Conservation (phyloP, 306 rosid species). For the Vigna reflexopilosa region DNA sequence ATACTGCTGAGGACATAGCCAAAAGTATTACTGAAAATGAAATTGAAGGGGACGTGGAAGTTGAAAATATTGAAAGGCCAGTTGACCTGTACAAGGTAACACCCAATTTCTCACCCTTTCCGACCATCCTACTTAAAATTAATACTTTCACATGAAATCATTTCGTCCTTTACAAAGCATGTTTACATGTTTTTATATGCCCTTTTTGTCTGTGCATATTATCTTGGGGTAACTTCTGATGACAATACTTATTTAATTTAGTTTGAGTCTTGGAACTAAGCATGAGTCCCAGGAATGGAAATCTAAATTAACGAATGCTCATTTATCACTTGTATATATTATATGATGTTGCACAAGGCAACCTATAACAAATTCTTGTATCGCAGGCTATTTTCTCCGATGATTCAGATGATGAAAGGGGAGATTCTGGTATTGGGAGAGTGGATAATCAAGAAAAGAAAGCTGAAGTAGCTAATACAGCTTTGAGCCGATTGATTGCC, state of each 20-base stretch:
- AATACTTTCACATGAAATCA: conserved; percentile 26
- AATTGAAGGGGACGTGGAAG: conserved; percentile 67
- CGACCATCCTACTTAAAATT: background rate
- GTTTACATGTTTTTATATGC: background rate
- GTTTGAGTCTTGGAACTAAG: conserved; percentile 27
- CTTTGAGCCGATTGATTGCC: conserved; percentile 87
- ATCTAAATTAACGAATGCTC: conserved; percentile 22
- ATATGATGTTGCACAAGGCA: conserved; percentile 31
- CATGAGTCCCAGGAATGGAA: background rate
- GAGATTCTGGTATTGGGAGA: conserved; percentile 52
- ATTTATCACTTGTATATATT: conserved; percentile 29
- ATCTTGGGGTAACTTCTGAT: conserved; percentile 25
- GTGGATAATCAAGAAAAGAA: conserved; percentile 79
- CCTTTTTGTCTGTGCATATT: background rate
- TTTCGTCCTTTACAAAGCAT: conserved; percentile 39
- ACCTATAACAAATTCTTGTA: conserved; percentile 37
- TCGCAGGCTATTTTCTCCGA: conserved; percentile 97
- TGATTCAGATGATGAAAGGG: conserved; percentile 82
- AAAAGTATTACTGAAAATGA: conserved; percentile 53
- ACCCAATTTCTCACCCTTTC: background rate
- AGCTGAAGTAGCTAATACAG: conserved; percentile 82
- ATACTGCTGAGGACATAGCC: conserved; percentile 49
- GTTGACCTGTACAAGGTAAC: conserved; percentile 96
- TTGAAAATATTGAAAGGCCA: conserved; percentile 90
- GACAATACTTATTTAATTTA: conserved; percentile 26